These are phyloP conservation scores for Ichthyophthirius multifiliis DNA, from an alignment of 169 alveolate species.

Conservation along the genomic window DNA sequence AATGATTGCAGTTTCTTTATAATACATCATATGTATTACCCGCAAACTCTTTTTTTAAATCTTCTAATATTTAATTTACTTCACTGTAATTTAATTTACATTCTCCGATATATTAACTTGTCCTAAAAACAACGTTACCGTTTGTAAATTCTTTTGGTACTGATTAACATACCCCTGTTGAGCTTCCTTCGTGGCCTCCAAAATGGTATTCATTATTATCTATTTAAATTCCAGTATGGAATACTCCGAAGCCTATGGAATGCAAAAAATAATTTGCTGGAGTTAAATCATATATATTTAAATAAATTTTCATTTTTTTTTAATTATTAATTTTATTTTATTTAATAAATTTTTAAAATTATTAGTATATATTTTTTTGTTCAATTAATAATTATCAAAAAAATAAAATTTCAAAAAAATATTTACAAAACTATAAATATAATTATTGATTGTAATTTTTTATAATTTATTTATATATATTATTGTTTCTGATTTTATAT, in stretches of 20 bases:
- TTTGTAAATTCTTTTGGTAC: not conserved
- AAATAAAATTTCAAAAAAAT: too few relatives aligned
- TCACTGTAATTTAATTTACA: not conserved
- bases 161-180: conserved; percentile 9
- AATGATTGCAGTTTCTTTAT: not conserved
- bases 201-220: not conserved
- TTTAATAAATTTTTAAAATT: too few relatives aligned
- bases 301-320: not conserved
- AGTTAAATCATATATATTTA: conserved; percentile 13
- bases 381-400: too few relatives aligned
- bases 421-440: too few relatives aligned
- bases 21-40: conserved; percentile 15
- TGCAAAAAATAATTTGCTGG: not conserved
- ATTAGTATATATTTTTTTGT: too few relatives aligned
- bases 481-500: too few relatives aligned
- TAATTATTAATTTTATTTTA: not conserved
- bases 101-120: not conserved
- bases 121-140: not conserved
- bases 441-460: too few relatives aligned
- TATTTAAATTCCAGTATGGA: conserved; percentile 8
- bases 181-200: conserved; percentile 6
- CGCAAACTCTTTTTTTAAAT: not conserved
- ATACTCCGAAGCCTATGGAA: conserved; percentile 3
- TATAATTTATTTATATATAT: too few relatives aligned
- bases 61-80: not conserved